Conservation (phyloP, 192 early-diverging fungal genomes). For the Coemansia sp. region DNA sequence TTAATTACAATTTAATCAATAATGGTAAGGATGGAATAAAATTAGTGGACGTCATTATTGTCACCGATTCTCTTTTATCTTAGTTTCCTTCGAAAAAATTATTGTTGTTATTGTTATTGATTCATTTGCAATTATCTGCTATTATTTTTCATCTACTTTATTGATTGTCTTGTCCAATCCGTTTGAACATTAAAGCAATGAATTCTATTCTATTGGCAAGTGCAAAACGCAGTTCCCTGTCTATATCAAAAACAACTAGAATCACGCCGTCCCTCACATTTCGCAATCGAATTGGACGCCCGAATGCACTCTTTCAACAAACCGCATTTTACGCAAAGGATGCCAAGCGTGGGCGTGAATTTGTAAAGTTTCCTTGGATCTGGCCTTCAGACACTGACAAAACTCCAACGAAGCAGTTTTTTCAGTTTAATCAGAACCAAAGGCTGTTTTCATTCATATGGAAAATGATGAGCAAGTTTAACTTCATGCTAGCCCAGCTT, state of each 20-base stretch:
- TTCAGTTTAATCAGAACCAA: not conserved
- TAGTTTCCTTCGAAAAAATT: no score
- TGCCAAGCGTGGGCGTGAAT: slow-evolving; percentile 12
- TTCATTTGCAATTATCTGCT: not conserved
- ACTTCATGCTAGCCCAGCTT: not conserved
- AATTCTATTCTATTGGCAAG: not conserved
- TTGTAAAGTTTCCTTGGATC: slow-evolving; percentile 32
- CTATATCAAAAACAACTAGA: not conserved
- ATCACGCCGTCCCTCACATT: no score
- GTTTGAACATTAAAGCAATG: not conserved
- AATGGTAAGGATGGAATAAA: no score
- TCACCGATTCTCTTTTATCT: no score
- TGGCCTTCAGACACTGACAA: slow-evolving; percentile 23
- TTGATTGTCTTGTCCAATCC: not conserved
- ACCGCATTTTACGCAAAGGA: not conserved
- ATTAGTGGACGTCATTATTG: no score
- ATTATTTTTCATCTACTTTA: not conserved
- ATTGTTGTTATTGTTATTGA: no score
- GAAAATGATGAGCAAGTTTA: not conserved
- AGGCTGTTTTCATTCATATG: not conserved
- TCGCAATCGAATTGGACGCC: no score
- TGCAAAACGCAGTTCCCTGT: not conserved
- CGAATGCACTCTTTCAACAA: not conserved
- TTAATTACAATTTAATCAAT: no score
- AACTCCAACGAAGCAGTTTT: not conserved